Base-by-base conservation (phyloP, 805 yeast species). In the Candida caryicola region DNA sequence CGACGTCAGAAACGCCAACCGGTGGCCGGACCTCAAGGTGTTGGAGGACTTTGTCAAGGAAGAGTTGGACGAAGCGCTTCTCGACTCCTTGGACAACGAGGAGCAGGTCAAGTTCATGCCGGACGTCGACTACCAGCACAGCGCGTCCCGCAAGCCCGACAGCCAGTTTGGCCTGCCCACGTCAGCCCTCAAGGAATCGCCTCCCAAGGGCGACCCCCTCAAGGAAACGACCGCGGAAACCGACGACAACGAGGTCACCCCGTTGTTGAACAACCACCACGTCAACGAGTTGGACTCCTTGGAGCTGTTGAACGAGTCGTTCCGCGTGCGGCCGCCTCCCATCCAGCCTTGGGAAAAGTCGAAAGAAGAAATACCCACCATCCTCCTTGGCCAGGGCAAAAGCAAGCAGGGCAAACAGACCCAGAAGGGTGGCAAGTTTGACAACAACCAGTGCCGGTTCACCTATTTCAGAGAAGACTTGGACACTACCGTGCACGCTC, bases 391-490 rank as follows among this genome's bases (percentile, higher is more conserved):
- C 28, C 43, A 45, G 12, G 31, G 27, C 14, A 31, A 33, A 31
- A 23, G 32, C n/a, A 31, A 31, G 17, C 30, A 28, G 19, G 27
- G 23, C 16, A 34, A 32, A 2, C 18, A 25, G 10, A 13, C 31
- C 13, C 21, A 6, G 12, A 29, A 29, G 31, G 28, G 19, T 5
- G 12, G 17, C 13, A 27, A 19, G 21, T 23, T n/a, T 10, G 40
- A 31, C 25, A 53, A 50, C 10, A 50, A 50, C 3, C 36, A 52
- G 13, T 81, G 79, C 57, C 70, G 98, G 46, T 91, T 86, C 66
- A 88, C 98, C 0, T 91, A 91, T 55, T 91, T 93, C 62, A 73
- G 98, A 47, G 96, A 89, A 46, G 95, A 88, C 52, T 61, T 91
- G 47, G 85, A 82, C 12, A 79, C 88, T n/a, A 90, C 98, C 0